A percentile compares a stretch with the other conserved stretches of the same genome.
Conservation (phyloP, 768 basidiomycete genomes). For the Kwoniella sp. region DNA sequence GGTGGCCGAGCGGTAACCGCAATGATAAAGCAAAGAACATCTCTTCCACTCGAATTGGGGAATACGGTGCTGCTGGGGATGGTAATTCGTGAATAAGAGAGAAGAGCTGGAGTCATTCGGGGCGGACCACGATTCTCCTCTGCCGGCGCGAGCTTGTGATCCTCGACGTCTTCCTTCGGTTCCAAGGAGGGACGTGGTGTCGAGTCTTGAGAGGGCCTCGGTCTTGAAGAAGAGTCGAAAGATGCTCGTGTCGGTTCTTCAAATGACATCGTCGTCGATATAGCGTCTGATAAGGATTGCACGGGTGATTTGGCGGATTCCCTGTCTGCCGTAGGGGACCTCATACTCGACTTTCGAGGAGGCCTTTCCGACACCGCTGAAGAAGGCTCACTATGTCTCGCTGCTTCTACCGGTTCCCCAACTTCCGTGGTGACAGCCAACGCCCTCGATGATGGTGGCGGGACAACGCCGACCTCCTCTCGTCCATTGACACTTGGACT, state of each 20-base stretch:
- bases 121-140: slow-evolving; percentile 9
- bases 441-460: slow-evolving; percentile 24
- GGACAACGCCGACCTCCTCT: slow-evolving; percentile 16
- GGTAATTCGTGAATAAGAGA: slow-evolving; percentile 68
- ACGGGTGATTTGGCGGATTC: slow-evolving; percentile 13
- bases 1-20: slow-evolving; percentile 59
- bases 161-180: slow-evolving; percentile 1
- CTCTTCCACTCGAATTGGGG: slow-evolving; percentile 86
- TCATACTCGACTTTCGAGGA: slow-evolving; percentile 14
- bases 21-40: slow-evolving; percentile 86
- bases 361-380: slow-evolving; percentile 11
- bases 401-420: background rate
- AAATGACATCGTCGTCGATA: slow-evolving; percentile 3
- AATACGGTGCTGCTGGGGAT: slow-evolving; percentile 82
- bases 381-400: slow-evolving; percentile 3
- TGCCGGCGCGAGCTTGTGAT: background rate
- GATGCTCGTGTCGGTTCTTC: slow-evolving; percentile 17
- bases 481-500: slow-evolving; percentile 22
- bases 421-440: slow-evolving; percentile 22
- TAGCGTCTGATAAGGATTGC: slow-evolving; percentile 11
- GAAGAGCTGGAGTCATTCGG: slow-evolving; percentile 59
- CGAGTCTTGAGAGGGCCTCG: slow-evolving; percentile 18
- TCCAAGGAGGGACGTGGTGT: slow-evolving; percentile 26
- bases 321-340: slow-evolving; percentile 15
- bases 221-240: slow-evolving; percentile 15